Percentiles rank a stretch among this genome's conserved stretches.
phyloP scores from a whole-genome alignment of 169 alveolate species.

The Besnoitia besnoiti region DNA sequence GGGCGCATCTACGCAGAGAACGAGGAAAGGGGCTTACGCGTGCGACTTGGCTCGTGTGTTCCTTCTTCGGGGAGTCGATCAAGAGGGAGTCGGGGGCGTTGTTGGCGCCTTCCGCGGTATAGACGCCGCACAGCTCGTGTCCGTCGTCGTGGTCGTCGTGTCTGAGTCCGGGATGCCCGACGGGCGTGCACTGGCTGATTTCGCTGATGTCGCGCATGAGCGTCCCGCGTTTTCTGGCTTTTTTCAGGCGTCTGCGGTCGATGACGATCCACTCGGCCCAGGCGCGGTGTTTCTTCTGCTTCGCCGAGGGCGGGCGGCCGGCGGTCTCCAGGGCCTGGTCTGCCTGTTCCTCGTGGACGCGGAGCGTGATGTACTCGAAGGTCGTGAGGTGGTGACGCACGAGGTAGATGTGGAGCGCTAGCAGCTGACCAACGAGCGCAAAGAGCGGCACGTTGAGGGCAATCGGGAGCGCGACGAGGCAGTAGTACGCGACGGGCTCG shows the following conservation, averaged over 20 bases:
- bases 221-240: neutral
- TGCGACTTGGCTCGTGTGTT: too few species aligned
- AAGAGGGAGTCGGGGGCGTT: too few species aligned
- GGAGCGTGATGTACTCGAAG: constrained; percentile 60
- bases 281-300: constrained; percentile 29
- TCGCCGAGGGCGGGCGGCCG: neutral
- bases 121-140: too few species aligned
- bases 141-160: neutral
- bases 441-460: constrained; percentile 41
- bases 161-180: neutral
- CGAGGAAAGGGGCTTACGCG: too few species aligned
- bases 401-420: constrained; percentile 59
- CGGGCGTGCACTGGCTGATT: constrained; percentile 29
- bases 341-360: constrained; percentile 54
- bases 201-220: constrained; percentile 40
- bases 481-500: constrained; percentile 20
- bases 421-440: constrained; percentile 56
- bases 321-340: neutral
- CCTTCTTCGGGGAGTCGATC: too few species aligned
- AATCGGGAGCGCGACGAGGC: neutral
- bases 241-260: constrained; percentile 20
- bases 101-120: too few species aligned
- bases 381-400: constrained; percentile 61
- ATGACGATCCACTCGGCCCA: constrained; percentile 61
- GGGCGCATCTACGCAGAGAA: too few species aligned